These are phyloP conservation scores for Boletus edulis DNA, from an alignment of 768 basidiomycete species.

Conservation along the genomic window DNA sequence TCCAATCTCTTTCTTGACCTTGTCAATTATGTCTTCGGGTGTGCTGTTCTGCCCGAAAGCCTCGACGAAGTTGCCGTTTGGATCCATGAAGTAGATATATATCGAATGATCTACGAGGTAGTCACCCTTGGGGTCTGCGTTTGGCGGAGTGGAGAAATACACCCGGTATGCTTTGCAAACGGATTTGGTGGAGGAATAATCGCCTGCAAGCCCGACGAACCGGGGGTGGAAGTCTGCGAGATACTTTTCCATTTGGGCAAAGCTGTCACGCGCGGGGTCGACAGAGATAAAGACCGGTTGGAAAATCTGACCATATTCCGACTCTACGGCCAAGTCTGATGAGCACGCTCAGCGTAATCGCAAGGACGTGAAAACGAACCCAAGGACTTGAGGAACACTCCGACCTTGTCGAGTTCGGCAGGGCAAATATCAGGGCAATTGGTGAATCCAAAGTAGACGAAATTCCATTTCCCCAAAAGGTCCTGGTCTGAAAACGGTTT, in stretches of 20 bases:
- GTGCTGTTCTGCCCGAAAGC: conserved; percentile 88
- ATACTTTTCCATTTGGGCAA: conserved; percentile 58
- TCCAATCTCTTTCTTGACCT: conserved; percentile 52
- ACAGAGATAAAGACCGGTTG: conserved; percentile 95
- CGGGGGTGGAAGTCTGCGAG: conserved; percentile 88
- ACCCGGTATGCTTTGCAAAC: conserved; percentile 96
- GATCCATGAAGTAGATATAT: conserved; percentile 98
- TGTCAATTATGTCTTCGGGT: conserved; percentile 63
- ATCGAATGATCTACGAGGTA: conserved; percentile 97
- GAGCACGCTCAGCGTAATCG: neutral
- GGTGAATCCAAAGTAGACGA: conserved; percentile 97
- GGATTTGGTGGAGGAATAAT: conserved; percentile 81
- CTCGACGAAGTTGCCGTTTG: conserved; percentile 89
- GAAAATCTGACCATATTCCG: conserved; percentile 66
- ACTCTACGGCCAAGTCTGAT: conserved; percentile 44
- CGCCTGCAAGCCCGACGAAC: conserved; percentile 83
- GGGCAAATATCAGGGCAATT: conserved; percentile 99
- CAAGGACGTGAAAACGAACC: conserved; percentile 44
- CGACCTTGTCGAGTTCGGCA: conserved; percentile 95
- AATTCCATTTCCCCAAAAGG: conserved; percentile 86
- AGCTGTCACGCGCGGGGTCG: conserved; percentile 89
- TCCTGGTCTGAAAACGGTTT: conserved; percentile 78
- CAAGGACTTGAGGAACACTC: conserved; percentile 65
- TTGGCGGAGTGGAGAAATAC: conserved; percentile 94
- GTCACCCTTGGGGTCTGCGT: conserved; percentile 85